These are phyloP conservation scores for Trichosporon sp. DNA, from an alignment of 1,284 basidiomycete genomes.

Conservation along the genomic window DNA sequence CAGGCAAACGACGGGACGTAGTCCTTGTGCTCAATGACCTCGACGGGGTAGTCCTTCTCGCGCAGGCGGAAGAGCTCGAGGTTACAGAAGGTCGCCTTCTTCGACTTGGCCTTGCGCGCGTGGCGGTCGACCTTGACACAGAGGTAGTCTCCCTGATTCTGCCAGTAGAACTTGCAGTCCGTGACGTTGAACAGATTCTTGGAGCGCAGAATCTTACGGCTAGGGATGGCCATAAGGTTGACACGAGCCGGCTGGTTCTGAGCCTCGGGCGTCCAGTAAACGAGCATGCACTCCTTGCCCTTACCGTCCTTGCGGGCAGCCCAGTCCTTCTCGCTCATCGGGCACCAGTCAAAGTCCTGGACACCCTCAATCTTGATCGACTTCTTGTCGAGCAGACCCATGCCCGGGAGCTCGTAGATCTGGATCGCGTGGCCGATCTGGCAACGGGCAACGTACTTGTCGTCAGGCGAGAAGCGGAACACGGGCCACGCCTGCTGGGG, in stretches of 20 bases:
- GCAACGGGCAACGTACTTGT: slow-evolving; percentile 86
- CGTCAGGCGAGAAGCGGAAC: slow-evolving; percentile 97
- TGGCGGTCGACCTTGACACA: slow-evolving; percentile 99
- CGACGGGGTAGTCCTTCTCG: slow-evolving; percentile 97
- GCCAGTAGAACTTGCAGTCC: slow-evolving; percentile 98
- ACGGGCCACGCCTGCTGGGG: slow-evolving; percentile 68
- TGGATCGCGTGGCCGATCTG: slow-evolving; percentile 89
- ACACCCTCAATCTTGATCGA: slow-evolving; percentile 97
- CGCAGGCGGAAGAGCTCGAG: slow-evolving; percentile 96
- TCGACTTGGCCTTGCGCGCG: slow-evolving; percentile 73
- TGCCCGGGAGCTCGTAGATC: slow-evolving; percentile 89
- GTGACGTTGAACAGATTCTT: slow-evolving; percentile 99
- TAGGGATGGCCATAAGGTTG: slow-evolving; percentile 83
- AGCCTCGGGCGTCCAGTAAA: slow-evolving; percentile 97
- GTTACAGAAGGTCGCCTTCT: slow-evolving; percentile 98
- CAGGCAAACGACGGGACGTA: slow-evolving; percentile 95
- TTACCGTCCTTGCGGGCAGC: slow-evolving; percentile 59
- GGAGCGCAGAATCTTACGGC: slow-evolving; percentile 75
- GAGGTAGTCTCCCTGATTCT: slow-evolving; percentile 97
- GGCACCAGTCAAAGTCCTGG: slow-evolving; percentile 98
- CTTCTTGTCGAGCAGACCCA: slow-evolving; percentile 95
- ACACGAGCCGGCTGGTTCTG: slow-evolving; percentile 95
- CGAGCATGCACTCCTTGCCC: slow-evolving; percentile 80
- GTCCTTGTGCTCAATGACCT: slow-evolving; percentile 96
- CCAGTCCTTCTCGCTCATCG: slow-evolving; percentile 82